phyloP scores from a whole-genome alignment of 768 basidiomycete genomes.

The Agrocybe praecox region DNA sequence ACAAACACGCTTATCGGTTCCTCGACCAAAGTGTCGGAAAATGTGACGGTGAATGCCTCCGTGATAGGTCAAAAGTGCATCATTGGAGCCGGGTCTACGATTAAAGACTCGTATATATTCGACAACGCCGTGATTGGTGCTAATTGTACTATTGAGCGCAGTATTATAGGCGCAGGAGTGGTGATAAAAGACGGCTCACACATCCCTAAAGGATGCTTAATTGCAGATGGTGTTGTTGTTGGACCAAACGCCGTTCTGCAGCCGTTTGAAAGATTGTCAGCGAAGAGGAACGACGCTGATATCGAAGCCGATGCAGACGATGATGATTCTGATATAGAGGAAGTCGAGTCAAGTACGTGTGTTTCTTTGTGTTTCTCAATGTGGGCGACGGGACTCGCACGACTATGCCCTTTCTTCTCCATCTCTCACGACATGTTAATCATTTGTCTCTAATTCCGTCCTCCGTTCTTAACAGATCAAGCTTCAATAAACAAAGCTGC shows the following conservation, averaged over 20 bases:
- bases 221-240: slow-evolving; percentile 80
- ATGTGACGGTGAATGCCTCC: slow-evolving; percentile 67
- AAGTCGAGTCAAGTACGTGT: slow-evolving; percentile 64
- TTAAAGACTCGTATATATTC: slow-evolving; percentile 83
- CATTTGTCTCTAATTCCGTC: neutral
- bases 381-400: neutral
- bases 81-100: slow-evolving; percentile 70
- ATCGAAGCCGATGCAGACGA: slow-evolving; percentile 36
- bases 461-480: slow-evolving; percentile 42
- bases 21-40: slow-evolving; percentile 64
- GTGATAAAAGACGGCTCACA: slow-evolving; percentile 64
- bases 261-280: slow-evolving; percentile 78
- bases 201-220: slow-evolving; percentile 76
- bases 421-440: neutral
- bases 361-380: slow-evolving; percentile 1
- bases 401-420: neutral
- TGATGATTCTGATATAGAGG: slow-evolving; percentile 66
- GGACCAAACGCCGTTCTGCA: slow-evolving; percentile 70
- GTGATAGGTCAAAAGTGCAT: slow-evolving; percentile 78
- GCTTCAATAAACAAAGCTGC: slow-evolving; percentile 40
- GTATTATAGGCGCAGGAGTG: slow-evolving; percentile 84
- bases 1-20: slow-evolving; percentile 87
- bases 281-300: slow-evolving; percentile 40
- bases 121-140: slow-evolving; percentile 75
- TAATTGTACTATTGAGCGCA: slow-evolving; percentile 69